These are phyloP conservation scores for Talaromyces sp. DNA, from an alignment of 2,329 filamentous ascomycete genomes.

Conservation along the genomic window DNA sequence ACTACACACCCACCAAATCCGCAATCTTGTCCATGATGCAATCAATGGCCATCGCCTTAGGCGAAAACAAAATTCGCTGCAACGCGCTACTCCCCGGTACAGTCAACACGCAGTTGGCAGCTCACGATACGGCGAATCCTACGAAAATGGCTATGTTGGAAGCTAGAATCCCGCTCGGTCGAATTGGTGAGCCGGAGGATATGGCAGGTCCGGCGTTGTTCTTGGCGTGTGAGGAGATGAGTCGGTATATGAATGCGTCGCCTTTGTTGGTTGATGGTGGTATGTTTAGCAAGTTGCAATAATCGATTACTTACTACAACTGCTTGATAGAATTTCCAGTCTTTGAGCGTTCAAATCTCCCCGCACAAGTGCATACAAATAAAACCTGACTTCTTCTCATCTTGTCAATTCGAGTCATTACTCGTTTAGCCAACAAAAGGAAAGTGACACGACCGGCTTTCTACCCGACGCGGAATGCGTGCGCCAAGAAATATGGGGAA, in stretches of 20 bases:
- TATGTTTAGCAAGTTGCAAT: background rate
- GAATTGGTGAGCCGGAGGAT: conserved; percentile 63
- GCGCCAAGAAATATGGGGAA: background rate
- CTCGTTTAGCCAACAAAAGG: background rate
- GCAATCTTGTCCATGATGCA: background rate
- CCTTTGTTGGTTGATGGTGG: conserved; percentile 23
- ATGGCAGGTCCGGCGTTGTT: conserved; percentile 64
- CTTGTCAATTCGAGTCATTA: too few relatives aligned
- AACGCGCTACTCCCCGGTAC: background rate
- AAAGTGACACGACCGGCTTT: background rate
- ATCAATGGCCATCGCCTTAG: background rate
- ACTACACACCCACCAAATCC: background rate
- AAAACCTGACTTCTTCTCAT: too few relatives aligned
- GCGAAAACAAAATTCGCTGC: background rate
- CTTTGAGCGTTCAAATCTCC: background rate
- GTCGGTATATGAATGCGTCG: conserved; percentile 20
- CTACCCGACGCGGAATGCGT: background rate
- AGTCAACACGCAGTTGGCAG: background rate
- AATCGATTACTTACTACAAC: background rate
- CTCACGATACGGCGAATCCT: background rate
- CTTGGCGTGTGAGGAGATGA: conserved; percentile 20
- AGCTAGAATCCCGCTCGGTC: conserved; percentile 40
- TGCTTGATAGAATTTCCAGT: background rate
- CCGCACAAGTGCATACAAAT: background rate
- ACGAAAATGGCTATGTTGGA: background rate